Percentiles rank a stretch among this genome's conserved stretches.
Conservation (phyloP, 441 rosid genomes). For the Populus trichocarpa region DNA sequence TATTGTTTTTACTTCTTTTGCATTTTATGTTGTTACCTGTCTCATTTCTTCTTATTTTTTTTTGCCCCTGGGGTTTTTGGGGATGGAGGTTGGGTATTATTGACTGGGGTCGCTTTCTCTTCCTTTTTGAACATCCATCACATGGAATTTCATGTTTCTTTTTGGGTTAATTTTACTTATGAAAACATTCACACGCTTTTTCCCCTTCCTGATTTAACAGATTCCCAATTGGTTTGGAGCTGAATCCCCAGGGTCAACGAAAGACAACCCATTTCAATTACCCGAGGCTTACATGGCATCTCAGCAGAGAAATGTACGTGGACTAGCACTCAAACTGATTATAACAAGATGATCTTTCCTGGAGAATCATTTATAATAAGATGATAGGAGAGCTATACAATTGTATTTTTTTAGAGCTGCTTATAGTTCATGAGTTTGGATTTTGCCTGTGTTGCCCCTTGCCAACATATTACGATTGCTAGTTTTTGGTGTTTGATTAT, state of each 20-base stretch:
- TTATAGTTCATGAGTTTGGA: conserved; percentile 9
- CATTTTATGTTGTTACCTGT: not conserved
- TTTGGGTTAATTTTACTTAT: not conserved
- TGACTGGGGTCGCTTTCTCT: not conserved
- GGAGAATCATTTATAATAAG: conserved; percentile 1
- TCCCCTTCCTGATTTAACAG: conserved; percentile 37
- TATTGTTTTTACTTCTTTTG: not conserved
- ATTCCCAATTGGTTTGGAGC: conserved; percentile 90
- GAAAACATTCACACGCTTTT: not conserved
- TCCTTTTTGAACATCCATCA: not conserved
- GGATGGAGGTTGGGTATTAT: not conserved
- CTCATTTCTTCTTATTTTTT: not conserved
- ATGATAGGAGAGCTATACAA: conserved; percentile 6
- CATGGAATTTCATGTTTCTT: not conserved
- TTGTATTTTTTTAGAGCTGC: not conserved
- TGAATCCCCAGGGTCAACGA: conserved; percentile 65
- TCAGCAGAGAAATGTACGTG: conserved; percentile 80
- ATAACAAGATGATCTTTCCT: not conserved
- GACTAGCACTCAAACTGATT: not conserved
- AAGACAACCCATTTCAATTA: conserved; percentile 81
- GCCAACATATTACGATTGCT: conserved; percentile 5
- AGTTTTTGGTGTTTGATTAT: conserved; percentile 10
- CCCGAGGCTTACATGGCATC: conserved; percentile 70
- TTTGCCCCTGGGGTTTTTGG: not conserved
- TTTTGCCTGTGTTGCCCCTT: conserved; percentile 4